phyloP scores from a whole-genome alignment of 192 early-diverging fungal species.

The Coemansia sp. region DNA sequence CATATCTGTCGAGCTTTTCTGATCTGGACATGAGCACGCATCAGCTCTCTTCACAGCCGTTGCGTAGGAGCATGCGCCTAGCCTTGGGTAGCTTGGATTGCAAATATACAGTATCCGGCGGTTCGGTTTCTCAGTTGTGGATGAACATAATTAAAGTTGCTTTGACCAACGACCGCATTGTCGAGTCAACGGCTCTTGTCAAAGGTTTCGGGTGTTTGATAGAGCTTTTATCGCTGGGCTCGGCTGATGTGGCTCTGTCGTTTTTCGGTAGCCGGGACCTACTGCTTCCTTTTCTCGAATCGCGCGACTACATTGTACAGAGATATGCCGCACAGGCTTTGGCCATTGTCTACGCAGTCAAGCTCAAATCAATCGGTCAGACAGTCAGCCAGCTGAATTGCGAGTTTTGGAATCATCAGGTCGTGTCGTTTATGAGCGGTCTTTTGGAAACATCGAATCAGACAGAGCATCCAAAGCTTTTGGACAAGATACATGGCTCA shows the following conservation, averaged over 20 bases:
- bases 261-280: constrained; percentile 19
- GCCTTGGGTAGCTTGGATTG: constrained; percentile 14
- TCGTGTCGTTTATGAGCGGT: constrained; percentile 9
- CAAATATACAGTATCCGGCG: not conserved
- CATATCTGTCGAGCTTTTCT: not conserved
- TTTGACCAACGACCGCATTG: not conserved
- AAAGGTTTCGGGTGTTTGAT: constrained; percentile 33
- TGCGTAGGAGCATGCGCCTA: constrained; percentile 22
- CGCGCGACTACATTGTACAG: constrained; percentile 21
- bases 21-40: constrained; percentile 18
- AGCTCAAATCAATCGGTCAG: constrained; percentile 17
- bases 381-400: not conserved
- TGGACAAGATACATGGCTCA: constrained; percentile 69
- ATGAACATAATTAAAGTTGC: constrained; percentile 12
- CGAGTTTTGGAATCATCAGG: constrained; percentile 24
- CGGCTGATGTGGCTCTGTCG: constrained; percentile 11
- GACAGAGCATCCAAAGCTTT: constrained; percentile 17
- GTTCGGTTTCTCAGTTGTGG: constrained; percentile 13
- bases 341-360: constrained; percentile 21
- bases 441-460: constrained; percentile 11
- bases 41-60: constrained; percentile 23
- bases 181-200: constrained; percentile 14
- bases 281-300: constrained; percentile 17
- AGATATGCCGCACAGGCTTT: constrained; percentile 24
- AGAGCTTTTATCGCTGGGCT: constrained; percentile 33